Percentiles rank a stretch among this genome's conserved stretches.
phyloP scores from a whole-genome alignment of 352 stramenopile genomes.

The Pythium apleroticum region DNA sequence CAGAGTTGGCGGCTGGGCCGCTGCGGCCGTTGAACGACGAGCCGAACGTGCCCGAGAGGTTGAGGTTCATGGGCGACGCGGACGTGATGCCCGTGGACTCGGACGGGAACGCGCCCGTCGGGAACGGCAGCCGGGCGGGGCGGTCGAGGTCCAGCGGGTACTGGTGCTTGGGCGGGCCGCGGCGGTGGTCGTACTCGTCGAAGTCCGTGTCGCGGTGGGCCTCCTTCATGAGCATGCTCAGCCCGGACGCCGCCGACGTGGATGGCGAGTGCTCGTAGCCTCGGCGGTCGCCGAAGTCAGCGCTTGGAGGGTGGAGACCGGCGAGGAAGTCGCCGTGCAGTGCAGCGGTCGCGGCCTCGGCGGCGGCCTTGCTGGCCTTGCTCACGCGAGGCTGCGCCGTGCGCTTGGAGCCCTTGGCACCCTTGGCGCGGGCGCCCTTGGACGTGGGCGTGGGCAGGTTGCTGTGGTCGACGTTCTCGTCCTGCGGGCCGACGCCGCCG shows the following conservation, averaged over 20 bases:
- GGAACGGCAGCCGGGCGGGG: constrained; percentile 51
- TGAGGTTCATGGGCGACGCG: constrained; percentile 26
- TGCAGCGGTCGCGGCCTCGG: constrained; percentile 2
- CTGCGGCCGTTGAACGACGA: constrained; percentile 40
- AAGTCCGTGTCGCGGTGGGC: constrained; percentile 15
- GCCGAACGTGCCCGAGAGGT: constrained; percentile 29
- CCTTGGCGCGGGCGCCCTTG: background rate
- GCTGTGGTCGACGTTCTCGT: constrained; percentile 20
- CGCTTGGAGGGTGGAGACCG: background rate
- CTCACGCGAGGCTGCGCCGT: constrained; percentile 8
- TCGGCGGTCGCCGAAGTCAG: background rate
- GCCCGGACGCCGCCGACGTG: constrained; percentile 12
- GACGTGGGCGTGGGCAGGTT: constrained; percentile 8
- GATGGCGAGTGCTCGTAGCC: constrained; percentile 12
- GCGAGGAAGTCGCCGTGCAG: constrained; percentile 6
- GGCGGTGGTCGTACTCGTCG: constrained; percentile 18
- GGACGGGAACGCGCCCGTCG: constrained; percentile 57
- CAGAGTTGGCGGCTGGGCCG: constrained; percentile 22
- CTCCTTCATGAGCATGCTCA: constrained; percentile 25
- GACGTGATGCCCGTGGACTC: constrained; percentile 31
- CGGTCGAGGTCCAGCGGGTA: constrained; percentile 31
- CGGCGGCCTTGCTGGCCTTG: constrained; percentile 15
- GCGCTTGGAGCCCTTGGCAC: constrained; percentile 9
- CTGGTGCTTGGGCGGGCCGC: background rate
- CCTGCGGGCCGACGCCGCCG: background rate